Base-by-base conservation (phyloP, 2,329 filamentous ascomycete genomes). In the Fusarium acutatum region DNA sequence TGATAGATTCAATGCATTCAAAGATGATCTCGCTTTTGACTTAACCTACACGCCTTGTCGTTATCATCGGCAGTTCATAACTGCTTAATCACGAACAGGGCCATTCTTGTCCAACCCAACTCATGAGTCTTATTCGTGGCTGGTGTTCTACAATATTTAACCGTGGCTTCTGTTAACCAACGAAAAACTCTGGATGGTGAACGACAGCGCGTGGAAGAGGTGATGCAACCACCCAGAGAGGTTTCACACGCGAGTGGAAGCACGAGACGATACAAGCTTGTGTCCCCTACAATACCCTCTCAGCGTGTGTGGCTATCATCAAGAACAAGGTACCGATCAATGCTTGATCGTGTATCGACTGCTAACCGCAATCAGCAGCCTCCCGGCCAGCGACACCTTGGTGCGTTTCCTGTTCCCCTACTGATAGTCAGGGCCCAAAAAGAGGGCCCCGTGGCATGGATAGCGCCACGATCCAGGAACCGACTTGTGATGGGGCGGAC, bases 381-480 rank as follows among this genome's bases (percentile, higher is more conserved):
- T 74, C 54, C 73, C 67, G 67, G 44, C 46, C 24, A 35, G 64
- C 62, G 54, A 38, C 58, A 65, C 69, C 75, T 68, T 66, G 75
- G 43, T 59, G 40, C n/a, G 40, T 44, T 64, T 50, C 58, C 50
- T 60, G 44, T 30, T 59, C 52, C 62, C 68, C 56, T 67, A 60
- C 37, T 63, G 62, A 70, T 63, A 65, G 63, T 44, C 49, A 57
- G 50, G 65, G 66, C 61, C 65, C 60, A 50, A 67, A 64, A 63
- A 75, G 43, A 61, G 76, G 61, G 61, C 72, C 73, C 74, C 73
- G 69, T 71, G 71, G 66, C 75, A 75, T 76, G 67, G 76, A 71
- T 75, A 73, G 75, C 76, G 75, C 64, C 66, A 60, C 69, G 71
- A 78, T 69, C 76, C 76, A 78, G 76, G 76, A 77, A 78, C 76